Evolutionary conservation across 1,284 basidiomycete species (phyloP).

Genomic region (Paramarasmius palmivorus): DNA sequence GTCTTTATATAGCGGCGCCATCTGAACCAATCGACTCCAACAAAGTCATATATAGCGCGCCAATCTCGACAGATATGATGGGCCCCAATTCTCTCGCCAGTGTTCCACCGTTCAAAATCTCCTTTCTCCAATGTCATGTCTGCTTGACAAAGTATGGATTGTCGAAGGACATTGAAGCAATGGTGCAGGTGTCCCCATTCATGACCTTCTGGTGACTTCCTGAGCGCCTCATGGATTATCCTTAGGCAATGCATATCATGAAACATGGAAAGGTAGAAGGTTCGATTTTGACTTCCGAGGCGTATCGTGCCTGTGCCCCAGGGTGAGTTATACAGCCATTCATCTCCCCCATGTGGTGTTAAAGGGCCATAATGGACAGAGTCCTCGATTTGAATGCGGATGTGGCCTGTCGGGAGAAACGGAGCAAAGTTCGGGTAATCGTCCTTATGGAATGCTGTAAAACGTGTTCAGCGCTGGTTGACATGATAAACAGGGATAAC

Average conservation of each 20-base stretch:
- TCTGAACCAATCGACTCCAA: conserved; percentile 31
- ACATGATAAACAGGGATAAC: no score
- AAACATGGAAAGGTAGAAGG: not conserved
- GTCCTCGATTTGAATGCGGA: not conserved
- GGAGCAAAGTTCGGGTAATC: not conserved
- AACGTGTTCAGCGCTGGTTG: no score
- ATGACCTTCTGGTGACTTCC: not conserved
- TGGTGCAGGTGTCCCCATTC: conserved; percentile 37
- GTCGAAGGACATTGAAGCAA: conserved; percentile 45
- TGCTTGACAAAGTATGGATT: conserved; percentile 40
- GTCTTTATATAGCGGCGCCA: conserved; percentile 20
- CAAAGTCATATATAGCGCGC: conserved; percentile 37
- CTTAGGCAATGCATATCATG: conserved; percentile 2
- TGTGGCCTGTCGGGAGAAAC: not conserved
- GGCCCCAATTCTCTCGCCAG: conserved; percentile 37
- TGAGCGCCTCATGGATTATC: not conserved
- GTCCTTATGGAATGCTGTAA: not conserved
- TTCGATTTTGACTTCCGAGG: not conserved
- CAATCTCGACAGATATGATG: conserved; percentile 48
- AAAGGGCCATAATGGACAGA: not conserved
- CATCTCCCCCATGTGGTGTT: not conserved
- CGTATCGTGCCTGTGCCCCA: conserved; percentile 3
- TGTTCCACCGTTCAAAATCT: conserved; percentile 39
- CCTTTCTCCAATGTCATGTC: conserved; percentile 47
- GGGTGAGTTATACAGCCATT: conserved; percentile 6